Evolutionary conservation across 257 asterid genomes (phyloP), one percentile per base, ranked within the genome.

Genomic region (Fraxinus americana): DNA sequence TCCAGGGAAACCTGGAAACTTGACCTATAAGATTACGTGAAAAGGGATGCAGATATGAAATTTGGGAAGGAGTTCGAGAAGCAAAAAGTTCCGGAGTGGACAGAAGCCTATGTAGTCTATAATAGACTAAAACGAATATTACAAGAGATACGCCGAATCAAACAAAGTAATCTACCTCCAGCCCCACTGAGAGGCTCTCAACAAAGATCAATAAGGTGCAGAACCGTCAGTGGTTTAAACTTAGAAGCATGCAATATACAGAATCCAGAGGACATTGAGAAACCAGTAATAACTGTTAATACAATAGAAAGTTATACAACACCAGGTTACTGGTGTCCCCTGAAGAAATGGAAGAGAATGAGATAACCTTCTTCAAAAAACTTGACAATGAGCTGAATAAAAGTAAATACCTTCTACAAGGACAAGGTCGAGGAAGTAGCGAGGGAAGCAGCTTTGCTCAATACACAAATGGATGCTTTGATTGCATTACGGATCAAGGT

Each of bases 331-430:
- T 91, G 19, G 77, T 86, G 80, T 72, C 93, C 71, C 75, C 86
- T 4, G 89, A 78, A 77, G 92, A 82, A 75, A 92, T 85, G 70
- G 83, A 83, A 32, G 91, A 87, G 82, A 85, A 82, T 10, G 98
- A 93, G 80, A 72, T 80, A 1, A 36, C 0, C 6, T 93, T 90
- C 79, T 93, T 91, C 57, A 66, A 59, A 67, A 90, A 84, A 78
- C 97, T 93, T 39, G 98, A 91, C 77, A 84, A 85, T 59, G 97
- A 93, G 87, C 93, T 93, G 83, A 93, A 93, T 84, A n/a, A 93
- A 89, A 81, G 90, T 87, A n/a, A 89, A 87, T 83, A 75, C 77
- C 35, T 93, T 93, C 66, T 91, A 83, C 48, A 91, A 83, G 88
- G 91, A 88, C 75, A 88, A 88, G 85, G 90, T 90, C 83, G 94